phyloP scores from a whole-genome alignment of 1,139 yeast genomes.

The Hyphopichia fennica region DNA sequence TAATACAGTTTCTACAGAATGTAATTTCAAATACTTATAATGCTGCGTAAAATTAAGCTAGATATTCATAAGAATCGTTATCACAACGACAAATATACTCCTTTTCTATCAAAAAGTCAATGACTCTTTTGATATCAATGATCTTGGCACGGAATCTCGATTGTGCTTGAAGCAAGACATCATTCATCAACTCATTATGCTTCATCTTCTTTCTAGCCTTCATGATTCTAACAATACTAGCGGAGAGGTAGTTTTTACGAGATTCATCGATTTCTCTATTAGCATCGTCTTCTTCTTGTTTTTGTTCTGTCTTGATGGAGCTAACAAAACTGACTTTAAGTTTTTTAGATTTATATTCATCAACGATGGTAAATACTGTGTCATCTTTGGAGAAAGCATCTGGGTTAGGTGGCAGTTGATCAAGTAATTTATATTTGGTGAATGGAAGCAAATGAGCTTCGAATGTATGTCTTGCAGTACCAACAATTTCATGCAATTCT shows the following conservation, averaged over 20 bases:
- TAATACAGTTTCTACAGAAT: no score
- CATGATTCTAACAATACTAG: conserved; percentile 95
- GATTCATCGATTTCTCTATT: conserved; percentile 85
- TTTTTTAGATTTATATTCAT: conserved; percentile 83
- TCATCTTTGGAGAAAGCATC: conserved; percentile 47
- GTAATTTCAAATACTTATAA: neutral
- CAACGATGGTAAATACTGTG: conserved; percentile 71
- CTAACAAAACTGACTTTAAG: conserved; percentile 81
- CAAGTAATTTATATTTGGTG: conserved; percentile 72
- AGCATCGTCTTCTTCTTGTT: conserved; percentile 78
- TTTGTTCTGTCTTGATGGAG: conserved; percentile 76
- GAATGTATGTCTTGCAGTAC: conserved; percentile 62
- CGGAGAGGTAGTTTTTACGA: conserved; percentile 82
- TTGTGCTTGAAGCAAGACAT: conserved; percentile 83
- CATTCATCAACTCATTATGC: conserved; percentile 81
- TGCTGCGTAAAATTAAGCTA: conserved; percentile 46
- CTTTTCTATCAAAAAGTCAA: conserved; percentile 81
- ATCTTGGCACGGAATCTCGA: conserved; percentile 84
- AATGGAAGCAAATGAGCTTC: conserved; percentile 78
- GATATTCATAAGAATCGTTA: conserved; percentile 74
- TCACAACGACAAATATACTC: conserved; percentile 81
- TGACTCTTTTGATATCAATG: conserved; percentile 82
- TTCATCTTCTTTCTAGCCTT: conserved; percentile 81
- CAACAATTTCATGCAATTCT: conserved; percentile 67
- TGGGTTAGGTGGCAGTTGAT: conserved; percentile 60